A percentile compares a stretch with the other conserved stretches of the same genome.
phyloP scores from a whole-genome alignment of 192 early-diverging fungal genomes.

The Coemansia biformis region DNA sequence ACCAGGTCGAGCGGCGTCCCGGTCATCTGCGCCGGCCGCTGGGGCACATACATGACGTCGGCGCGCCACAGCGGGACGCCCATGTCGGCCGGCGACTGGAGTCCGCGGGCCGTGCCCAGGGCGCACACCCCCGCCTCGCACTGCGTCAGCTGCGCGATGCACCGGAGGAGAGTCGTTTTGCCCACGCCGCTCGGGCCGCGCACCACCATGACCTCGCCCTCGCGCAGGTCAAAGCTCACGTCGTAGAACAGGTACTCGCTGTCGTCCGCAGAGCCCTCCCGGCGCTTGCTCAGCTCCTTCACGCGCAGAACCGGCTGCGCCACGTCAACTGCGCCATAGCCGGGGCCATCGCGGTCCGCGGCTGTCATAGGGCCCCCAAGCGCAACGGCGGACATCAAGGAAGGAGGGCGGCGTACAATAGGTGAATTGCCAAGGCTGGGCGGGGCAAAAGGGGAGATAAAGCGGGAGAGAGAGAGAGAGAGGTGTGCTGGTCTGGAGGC shows the following conservation, averaged over 20 bases:
- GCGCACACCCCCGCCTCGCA: constrained; percentile 57
- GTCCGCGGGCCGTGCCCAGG: constrained; percentile 31
- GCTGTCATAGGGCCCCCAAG: constrained; percentile 1
- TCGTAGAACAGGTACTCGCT: constrained; percentile 50
- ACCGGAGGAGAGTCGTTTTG: constrained; percentile 81
- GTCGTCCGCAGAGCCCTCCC: constrained; percentile 16
- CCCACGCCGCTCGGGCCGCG: constrained; percentile 71
- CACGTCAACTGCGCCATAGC: constrained; percentile 13
- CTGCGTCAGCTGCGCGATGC: constrained; percentile 66
- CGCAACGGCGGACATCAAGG: background rate
- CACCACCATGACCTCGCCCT: constrained; percentile 56
- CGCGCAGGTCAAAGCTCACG: constrained; percentile 50
- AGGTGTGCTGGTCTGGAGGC: too few relatives aligned
- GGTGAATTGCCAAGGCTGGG: too few relatives aligned
- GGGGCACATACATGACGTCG: constrained; percentile 81
- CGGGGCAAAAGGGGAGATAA: too few relatives aligned
- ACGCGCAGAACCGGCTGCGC: constrained; percentile 19
- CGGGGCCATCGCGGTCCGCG: background rate
- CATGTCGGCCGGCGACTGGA: constrained; percentile 47
- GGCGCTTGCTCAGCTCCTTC: constrained; percentile 38
- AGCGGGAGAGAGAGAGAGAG: too few relatives aligned
- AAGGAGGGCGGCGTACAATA: too few relatives aligned
- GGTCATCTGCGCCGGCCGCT: constrained; percentile 63
- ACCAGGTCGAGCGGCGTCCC: constrained; percentile 72
- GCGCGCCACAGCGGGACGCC: constrained; percentile 72